A percentile compares a stretch with the other conserved stretches of the same genome.
Evolutionary conservation across 176 grass and related monocot genomes (phyloP).

Genomic region (Triticum timopheevii): DNA sequence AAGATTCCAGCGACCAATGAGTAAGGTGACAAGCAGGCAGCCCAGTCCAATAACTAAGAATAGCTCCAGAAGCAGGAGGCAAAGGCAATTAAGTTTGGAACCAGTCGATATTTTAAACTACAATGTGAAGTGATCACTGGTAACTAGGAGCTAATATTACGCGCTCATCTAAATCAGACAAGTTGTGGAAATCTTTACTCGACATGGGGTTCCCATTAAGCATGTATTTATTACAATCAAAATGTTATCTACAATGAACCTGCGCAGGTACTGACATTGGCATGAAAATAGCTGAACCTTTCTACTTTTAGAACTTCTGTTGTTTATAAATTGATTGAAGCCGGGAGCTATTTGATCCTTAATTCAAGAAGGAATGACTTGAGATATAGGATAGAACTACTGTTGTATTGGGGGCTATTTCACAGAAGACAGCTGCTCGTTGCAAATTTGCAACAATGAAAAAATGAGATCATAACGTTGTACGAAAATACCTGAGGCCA

Average conservation of each 20-base stretch:
- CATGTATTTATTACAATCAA: too few species aligned
- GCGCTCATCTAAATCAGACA: neutral
- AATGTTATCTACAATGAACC: too few species aligned
- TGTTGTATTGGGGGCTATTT: slow-evolving; percentile 11
- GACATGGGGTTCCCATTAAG: too few species aligned
- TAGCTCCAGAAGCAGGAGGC: slow-evolving; percentile 60
- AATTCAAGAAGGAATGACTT: too few species aligned
- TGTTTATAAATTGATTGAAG: too few species aligned
- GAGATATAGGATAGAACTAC: too few species aligned
- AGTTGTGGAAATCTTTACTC: neutral
- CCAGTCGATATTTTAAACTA: neutral
- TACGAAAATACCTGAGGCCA: neutral
- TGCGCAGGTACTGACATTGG: too few species aligned
- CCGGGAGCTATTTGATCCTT: too few species aligned
- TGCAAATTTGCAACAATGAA: neutral
- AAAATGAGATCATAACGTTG: neutral
- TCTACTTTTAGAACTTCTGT: too few species aligned
- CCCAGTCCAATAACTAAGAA: slow-evolving; percentile 79
- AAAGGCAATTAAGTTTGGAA: neutral
- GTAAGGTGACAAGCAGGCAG: slow-evolving; percentile 75
- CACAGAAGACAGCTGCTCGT: too few species aligned
- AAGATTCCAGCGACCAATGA: slow-evolving; percentile 88
- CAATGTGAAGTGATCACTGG: neutral
- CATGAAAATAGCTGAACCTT: too few species aligned
- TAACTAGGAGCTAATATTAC: neutral